Evolutionary conservation across 345 rosid species (phyloP).

Genomic region (Ceriops tagal): DNA sequence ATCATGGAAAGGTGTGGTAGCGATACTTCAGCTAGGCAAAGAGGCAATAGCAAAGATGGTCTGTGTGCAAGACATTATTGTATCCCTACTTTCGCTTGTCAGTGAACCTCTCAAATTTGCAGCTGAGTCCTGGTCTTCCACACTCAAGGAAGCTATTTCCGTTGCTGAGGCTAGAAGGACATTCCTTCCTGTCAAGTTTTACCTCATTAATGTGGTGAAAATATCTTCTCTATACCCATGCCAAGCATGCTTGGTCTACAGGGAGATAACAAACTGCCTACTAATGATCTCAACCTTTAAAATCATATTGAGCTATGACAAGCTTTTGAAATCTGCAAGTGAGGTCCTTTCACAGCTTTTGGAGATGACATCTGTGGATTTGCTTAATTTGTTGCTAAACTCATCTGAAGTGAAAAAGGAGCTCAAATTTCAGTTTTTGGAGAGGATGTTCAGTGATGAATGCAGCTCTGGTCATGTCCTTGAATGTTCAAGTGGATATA

Average conservation of each 20-base stretch:
- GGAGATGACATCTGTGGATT: conserved; percentile 62
- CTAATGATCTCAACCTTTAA: conserved; percentile 57
- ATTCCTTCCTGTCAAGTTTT: conserved; percentile 86
- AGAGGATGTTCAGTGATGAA: conserved; percentile 50
- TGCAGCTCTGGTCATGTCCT: conserved; percentile 22
- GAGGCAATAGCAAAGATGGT: conserved; percentile 38
- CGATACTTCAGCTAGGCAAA: conserved; percentile 73
- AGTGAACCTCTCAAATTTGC: conserved; percentile 59
- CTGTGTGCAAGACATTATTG: conserved; percentile 60
- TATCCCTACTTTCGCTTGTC: conserved; percentile 57
- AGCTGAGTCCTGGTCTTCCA: conserved; percentile 66
- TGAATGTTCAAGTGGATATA: conserved; percentile 25
- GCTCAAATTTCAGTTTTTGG: conserved; percentile 53
- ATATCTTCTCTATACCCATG: conserved; percentile 63
- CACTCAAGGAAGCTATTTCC: conserved; percentile 53
- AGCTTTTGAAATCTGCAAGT: conserved; percentile 45
- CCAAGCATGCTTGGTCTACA: conserved; percentile 54
- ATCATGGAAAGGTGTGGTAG: conserved; percentile 91
- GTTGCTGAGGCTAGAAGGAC: conserved; percentile 73
- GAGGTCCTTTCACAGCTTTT: conserved; percentile 74
- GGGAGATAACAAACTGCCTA: conserved; percentile 50
- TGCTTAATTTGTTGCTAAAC: conserved; percentile 57
- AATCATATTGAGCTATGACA: conserved; percentile 49
- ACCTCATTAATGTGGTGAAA: conserved; percentile 75
- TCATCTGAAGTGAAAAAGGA: conserved; percentile 51